Conservation (phyloP, 2,329 filamentous ascomycete species). For the Diaporthe capsici region DNA sequence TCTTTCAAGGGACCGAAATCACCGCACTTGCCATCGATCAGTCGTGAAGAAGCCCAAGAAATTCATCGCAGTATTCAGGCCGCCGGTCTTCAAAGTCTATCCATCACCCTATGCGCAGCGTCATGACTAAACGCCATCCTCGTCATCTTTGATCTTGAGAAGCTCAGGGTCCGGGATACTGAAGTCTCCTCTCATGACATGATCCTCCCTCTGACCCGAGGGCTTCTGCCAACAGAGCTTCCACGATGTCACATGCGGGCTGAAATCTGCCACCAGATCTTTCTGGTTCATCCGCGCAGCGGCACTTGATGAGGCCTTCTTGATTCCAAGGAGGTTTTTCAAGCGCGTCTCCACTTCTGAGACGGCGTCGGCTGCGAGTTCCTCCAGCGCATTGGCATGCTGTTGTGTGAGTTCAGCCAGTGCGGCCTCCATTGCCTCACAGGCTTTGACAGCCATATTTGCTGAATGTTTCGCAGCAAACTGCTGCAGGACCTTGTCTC, state of each 20-base stretch:
- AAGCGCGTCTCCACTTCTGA: neutral
- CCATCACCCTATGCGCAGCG: neutral
- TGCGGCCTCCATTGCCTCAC: neutral
- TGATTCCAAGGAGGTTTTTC: neutral
- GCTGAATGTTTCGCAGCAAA: neutral
- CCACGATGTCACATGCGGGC: neutral
- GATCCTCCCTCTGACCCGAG: neutral
- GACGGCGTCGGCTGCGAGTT: neutral
- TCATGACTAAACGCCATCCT: neutral
- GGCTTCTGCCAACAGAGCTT: neutral
- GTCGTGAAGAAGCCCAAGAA: neutral
- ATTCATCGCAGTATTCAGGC: neutral
- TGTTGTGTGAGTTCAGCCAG: neutral
- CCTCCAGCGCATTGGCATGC: neutral
- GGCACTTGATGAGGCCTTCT: neutral
- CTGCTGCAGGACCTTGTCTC: neutral
- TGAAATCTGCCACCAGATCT: neutral
- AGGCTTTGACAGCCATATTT: neutral
- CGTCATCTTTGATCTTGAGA: neutral
- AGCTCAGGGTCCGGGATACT: neutral
- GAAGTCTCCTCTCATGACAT: neutral
- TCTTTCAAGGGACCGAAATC: neutral
- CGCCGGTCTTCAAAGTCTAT: neutral
- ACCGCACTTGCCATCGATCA: neutral
- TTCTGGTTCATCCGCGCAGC: neutral